phyloP scores from a whole-genome alignment of 129 eudicot genomes.

The Mikania micrantha region DNA sequence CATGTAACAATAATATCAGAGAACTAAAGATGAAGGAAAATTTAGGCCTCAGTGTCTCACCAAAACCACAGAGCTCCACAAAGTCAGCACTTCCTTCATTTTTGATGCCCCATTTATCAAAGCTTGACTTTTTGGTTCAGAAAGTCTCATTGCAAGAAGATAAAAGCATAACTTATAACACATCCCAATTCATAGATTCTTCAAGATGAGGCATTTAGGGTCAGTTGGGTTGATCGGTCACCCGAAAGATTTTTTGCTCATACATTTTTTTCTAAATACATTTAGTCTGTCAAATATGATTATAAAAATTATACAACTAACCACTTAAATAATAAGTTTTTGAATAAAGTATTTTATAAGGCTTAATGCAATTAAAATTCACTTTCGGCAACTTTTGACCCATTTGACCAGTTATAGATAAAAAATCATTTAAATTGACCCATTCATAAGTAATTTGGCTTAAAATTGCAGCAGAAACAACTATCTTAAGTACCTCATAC shows the following conservation, averaged over 20 bases:
- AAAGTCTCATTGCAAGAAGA: conserved; percentile 30
- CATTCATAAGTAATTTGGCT: background rate
- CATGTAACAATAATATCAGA: conserved; percentile 1
- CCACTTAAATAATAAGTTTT: background rate
- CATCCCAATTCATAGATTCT: background rate
- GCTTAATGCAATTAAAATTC: background rate
- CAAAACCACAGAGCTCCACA: conserved; percentile 64
- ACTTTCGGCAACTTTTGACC: background rate
- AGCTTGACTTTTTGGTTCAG: conserved; percentile 32
- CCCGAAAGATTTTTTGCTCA: background rate
- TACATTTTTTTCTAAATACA: background rate
- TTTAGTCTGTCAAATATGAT: background rate
- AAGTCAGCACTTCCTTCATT: conserved; percentile 41
- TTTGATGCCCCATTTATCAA: conserved; percentile 42
- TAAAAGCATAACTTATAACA: conserved; percentile 13
- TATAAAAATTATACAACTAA: background rate
- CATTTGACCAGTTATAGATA: background rate
- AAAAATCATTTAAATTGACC: background rate
- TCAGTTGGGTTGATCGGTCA: no score
- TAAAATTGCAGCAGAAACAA: background rate
- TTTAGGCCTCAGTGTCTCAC: conserved; percentile 45
- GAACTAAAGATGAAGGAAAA: conserved; percentile 5
- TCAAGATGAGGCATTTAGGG: background rate
- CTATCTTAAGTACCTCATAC: conserved; percentile 32
- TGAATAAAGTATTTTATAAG: background rate